Evolutionary conservation across 169 alveolate genomes (phyloP).

Genomic region (Eimeria necatrix): DNA sequence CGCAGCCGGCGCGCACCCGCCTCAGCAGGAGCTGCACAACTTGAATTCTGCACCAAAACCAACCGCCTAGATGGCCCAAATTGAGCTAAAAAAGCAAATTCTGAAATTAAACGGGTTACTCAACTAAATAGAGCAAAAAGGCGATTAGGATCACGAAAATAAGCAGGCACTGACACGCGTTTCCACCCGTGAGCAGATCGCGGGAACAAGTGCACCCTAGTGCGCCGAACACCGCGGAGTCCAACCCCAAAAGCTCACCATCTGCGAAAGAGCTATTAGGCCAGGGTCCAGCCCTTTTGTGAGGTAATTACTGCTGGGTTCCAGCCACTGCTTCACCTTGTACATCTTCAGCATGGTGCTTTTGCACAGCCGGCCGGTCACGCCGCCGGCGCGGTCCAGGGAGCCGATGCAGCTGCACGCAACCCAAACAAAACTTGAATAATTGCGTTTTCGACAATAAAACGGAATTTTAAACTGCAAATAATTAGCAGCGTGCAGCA

Average conservation of each 20-base stretch:
- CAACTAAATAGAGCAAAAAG: no score
- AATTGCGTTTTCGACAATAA: background rate
- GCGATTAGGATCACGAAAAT: no score
- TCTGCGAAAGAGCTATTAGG: constrained; percentile 37
- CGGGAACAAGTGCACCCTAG: background rate
- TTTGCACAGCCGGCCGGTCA: constrained; percentile 35
- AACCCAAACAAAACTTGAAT: background rate
- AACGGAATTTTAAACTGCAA: no score
- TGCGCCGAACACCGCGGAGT: background rate
- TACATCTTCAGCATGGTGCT: constrained; percentile 20
- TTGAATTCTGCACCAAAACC: no score
- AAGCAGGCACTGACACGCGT: no score
- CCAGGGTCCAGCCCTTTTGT: constrained; percentile 39
- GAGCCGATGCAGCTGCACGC: constrained; percentile 53
- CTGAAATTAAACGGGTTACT: no score
- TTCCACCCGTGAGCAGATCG: no score
- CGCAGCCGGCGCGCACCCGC: no score
- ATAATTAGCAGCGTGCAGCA: no score
- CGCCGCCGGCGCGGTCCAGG: constrained; percentile 6
- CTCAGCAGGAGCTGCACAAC: no score
- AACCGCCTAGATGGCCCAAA: no score
- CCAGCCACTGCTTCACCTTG: constrained; percentile 47
- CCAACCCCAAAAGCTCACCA: constrained; percentile 28
- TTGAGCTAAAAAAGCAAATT: no score
- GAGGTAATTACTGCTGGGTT: constrained; percentile 35